Evolutionary conservation across 345 rosid genomes (phyloP), one percentile per base, ranked within the genome.

Genomic region (Crucihimalaya himalaica): DNA sequence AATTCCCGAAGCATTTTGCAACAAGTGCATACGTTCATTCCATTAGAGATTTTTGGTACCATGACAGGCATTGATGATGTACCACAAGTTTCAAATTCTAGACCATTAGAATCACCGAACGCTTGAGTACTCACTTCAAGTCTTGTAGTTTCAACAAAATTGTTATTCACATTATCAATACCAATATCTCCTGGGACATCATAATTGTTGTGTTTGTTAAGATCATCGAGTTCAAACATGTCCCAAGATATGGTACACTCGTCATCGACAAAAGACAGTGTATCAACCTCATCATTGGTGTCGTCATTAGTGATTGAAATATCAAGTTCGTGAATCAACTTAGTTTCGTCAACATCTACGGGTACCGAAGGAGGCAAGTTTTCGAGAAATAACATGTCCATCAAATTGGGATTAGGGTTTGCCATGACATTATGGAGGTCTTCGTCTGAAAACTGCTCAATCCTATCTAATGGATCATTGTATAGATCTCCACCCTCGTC

Each of bases 111-210:
- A 47, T 58, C 59, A 16, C n/a, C 23, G 8, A 68, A 60, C 23
- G 60, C 63, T 7, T 29, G 62, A 50, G 45, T 59, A 21, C 54
- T 50, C 73, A 11, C 55, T 59, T 67, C 78, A 60, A 75, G 55
- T 11, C 10, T 29, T 6, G 28, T 12, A 8, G 2, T 47, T 29
- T n/a, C 68, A 3, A 6, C 23, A 21, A 19, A 54, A 65, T 8
- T 56, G 42, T 27, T 28, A 8, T 2, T 31, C 15, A 12, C 48
- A 27, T 9, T 21, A 4, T 72, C 69, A 7, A 37, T 35, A 66
- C 35, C 72, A 57, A 35, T 50, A 16, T 66, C 73, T 15, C 21
- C 53, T 27, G 8, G 27, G 61, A 28, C 16, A 50, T 29, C 16
- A 50, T 5, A 5, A 11, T 40, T 18, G 12, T 10, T 37, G 40